Base-by-base conservation (phyloP, 768 basidiomycete species). In the Rubroboletus pulcherrimus region DNA sequence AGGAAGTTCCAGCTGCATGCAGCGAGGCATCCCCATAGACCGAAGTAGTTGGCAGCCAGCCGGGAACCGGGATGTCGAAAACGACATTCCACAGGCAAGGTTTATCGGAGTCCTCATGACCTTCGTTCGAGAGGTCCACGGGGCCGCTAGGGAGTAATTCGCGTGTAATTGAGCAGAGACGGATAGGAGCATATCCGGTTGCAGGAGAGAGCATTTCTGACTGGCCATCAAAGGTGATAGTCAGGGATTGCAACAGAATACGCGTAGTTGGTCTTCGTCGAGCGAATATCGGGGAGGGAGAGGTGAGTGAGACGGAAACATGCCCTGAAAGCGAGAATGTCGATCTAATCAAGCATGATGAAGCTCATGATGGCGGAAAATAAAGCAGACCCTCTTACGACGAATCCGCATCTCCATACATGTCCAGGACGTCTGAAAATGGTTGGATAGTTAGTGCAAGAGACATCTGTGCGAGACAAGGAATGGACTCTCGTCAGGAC, bases 241-340 rank as follows among this genome's bases (percentile, higher is more conserved):
- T 72, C 38, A 96, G 74, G 2, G 91, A 93, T 58, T 83, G 81
- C 19, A 93, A 79, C 5, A 86, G 66, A 40, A 86, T 66, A 38
- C 75, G 80, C 9, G 78, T 71, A 0, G 83, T 70, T 46, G 76
- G 73, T 54, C 77, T 79, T 51, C 53, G 55, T 56, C 78, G 77
- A 56, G 80, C 78, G 58, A 88, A 84, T 26, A 86, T 64, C 11
- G 81, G 81, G 50, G 71, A 77, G 2, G 85, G 73, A 0, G 87
- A 78, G 4, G 81, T 74, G 33, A 94, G 62, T 0, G 83, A 78
- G 51, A 96, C 73, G 24, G 82, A 75, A 21, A 96, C 75, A 67
- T 93, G 81, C 4, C 93, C 94, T 9, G 92, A 87, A 43, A 97
- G 79, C 10, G 94, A 95, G 70, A 93, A 96, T 2, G 85, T 85